Evolutionary conservation across 306 rosid genomes (phyloP).

Genomic region (Hippophae gyantsensis): DNA sequence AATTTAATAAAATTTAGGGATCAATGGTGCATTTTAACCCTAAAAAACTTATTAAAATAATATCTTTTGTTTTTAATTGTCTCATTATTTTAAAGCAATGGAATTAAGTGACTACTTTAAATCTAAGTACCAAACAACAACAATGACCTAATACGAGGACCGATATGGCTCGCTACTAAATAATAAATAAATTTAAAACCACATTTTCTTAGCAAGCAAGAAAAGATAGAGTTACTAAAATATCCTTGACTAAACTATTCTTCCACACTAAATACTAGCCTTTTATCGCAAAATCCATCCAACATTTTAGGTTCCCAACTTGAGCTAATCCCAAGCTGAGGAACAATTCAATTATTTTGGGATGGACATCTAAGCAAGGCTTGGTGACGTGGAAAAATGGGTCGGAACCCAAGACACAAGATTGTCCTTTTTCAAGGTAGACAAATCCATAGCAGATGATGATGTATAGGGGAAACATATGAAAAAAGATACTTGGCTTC

Average conservation of each 20-base stretch:
- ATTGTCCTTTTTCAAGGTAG: constrained; percentile 33
- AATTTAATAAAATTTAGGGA: no score
- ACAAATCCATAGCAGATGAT: constrained; percentile 47
- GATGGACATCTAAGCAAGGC: constrained; percentile 8
- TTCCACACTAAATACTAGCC: no score
- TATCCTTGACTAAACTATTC: constrained; percentile 12
- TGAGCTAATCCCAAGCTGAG: background rate
- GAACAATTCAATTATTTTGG: background rate
- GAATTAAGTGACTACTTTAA: no score
- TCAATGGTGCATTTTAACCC: no score
- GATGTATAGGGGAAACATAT: constrained; percentile 25
- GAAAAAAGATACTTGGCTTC: constrained; percentile 76
- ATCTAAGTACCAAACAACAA: no score
- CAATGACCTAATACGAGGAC: no score
- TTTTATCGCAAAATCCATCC: background rate
- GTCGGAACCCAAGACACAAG: constrained; percentile 22
- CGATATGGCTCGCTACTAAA: background rate
- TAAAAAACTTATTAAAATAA: no score
- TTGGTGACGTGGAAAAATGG: constrained; percentile 39
- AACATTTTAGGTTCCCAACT: background rate
- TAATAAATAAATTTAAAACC: constrained; percentile 26
- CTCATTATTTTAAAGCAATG: no score
- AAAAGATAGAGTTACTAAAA: constrained; percentile 33
- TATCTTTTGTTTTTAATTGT: no score
- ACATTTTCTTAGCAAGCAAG: constrained; percentile 65